Percentiles rank a stretch among this genome's conserved stretches.
Conservation (phyloP, 106 monocot genomes). For the Posidonia australis region DNA sequence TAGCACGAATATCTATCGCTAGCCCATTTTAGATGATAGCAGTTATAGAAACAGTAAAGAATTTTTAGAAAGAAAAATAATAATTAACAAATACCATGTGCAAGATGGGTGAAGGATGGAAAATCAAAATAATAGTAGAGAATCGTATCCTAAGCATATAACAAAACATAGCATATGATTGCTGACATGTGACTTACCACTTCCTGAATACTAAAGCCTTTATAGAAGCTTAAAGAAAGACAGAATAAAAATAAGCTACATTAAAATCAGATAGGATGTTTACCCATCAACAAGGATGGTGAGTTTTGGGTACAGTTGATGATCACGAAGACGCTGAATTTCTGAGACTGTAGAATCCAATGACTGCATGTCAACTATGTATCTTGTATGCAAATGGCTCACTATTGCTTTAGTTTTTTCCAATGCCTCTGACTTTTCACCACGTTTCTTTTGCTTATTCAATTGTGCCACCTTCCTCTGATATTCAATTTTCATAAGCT, state of each 20-base stretch:
- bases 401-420: slow-evolving; percentile 71
- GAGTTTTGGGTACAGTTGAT: slow-evolving; percentile 64
- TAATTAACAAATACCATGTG: too few species aligned
- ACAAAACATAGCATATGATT: not conserved
- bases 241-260: not conserved
- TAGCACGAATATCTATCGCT: too few species aligned
- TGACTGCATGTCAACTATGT: slow-evolving; percentile 89
- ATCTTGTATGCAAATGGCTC: slow-evolving; percentile 85
- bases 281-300: slow-evolving; percentile 69
- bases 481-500: slow-evolving; percentile 81
- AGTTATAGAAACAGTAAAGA: too few species aligned
- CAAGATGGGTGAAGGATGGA: too few species aligned
- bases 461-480: slow-evolving; percentile 57
- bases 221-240: not conserved
- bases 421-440: slow-evolving; percentile 33
- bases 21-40: too few species aligned
- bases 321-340: slow-evolving; percentile 75
- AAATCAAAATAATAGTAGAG: too few species aligned
- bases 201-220: too few species aligned
- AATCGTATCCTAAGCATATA: too few species aligned
- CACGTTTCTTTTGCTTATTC: slow-evolving; percentile 69
- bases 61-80: too few species aligned
- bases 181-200: not conserved
- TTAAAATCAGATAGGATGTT: slow-evolving; percentile 6
- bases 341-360: slow-evolving; percentile 92